These are phyloP conservation scores for Rhynchospora pubera DNA, from an alignment of 176 grass and related monocot genomes.

Conservation along the genomic window DNA sequence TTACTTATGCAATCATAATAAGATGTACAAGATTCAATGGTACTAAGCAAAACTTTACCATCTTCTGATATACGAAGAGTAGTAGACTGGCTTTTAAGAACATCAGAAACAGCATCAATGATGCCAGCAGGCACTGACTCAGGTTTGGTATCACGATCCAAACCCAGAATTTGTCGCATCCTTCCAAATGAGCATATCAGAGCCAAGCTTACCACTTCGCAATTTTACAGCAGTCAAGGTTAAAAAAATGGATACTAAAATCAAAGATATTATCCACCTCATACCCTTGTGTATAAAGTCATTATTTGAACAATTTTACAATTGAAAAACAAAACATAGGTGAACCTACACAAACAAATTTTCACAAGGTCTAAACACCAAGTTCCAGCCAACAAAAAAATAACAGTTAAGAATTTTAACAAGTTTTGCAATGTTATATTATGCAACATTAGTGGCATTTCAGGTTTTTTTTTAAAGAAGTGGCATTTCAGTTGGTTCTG, in stretches of 20 bases:
- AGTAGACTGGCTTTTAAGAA: slow-evolving; percentile 43
- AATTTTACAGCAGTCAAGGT: slow-evolving; percentile 1
- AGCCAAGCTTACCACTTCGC: slow-evolving; percentile 79
- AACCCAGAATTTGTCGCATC: slow-evolving; percentile 62
- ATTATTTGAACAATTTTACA: neutral
- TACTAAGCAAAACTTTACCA: slow-evolving; percentile 28
- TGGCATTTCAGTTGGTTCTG: neutral
- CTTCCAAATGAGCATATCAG: slow-evolving; percentile 77
- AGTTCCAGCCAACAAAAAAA: neutral
- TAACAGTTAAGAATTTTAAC: slow-evolving; percentile 3
- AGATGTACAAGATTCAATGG: neutral
- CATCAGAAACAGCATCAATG: slow-evolving; percentile 51
- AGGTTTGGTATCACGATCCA: slow-evolving; percentile 38
- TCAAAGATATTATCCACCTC: neutral
- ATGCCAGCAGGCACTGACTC: slow-evolving; percentile 44
- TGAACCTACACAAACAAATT: neutral
- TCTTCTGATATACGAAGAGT: slow-evolving; percentile 62
- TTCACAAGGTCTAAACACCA: neutral
- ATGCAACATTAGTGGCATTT: neutral
- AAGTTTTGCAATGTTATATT: neutral
- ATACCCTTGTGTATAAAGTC: neutral
- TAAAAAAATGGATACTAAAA: neutral
- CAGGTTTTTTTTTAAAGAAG: no score
- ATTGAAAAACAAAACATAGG: slow-evolving; percentile 1
- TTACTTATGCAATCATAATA: neutral